phyloP scores from a whole-genome alignment of 768 basidiomycete genomes.

The Russula sp. region DNA sequence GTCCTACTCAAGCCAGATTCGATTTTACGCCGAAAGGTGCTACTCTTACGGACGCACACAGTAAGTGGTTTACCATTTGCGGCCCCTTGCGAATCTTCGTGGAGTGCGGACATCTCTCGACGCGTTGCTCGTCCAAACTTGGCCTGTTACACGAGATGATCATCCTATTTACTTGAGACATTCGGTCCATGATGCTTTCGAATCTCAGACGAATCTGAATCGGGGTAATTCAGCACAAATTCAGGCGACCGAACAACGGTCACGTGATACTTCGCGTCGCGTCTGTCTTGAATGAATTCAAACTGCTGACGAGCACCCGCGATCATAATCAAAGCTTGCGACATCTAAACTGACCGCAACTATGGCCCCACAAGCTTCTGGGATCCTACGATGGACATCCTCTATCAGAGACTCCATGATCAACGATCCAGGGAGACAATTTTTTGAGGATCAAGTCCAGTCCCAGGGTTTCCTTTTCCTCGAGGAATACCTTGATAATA shows the following conservation, averaged over 20 bases:
- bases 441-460: constrained; percentile 69
- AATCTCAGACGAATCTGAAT: no score
- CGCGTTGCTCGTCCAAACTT: no score
- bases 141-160: neutral
- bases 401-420: constrained; percentile 62
- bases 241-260: neutral
- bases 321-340: neutral
- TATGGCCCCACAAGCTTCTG: constrained; percentile 28
- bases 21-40: neutral
- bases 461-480: constrained; percentile 74
- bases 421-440: constrained; percentile 62
- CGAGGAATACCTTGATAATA: constrained; percentile 69
- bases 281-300: no score
- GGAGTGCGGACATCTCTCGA: neutral
- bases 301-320: no score
- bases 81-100: neutral
- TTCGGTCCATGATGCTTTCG: no score
- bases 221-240: no score
- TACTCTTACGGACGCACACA: neutral
- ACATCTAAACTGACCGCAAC: neutral
- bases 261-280: constrained; percentile 15
- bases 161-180: neutral
- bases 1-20: neutral
- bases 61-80: neutral
- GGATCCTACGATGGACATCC: constrained; percentile 66